Percentiles rank a stretch among this genome's conserved stretches.
These are phyloP conservation scores for Chaetomium olivaceum DNA, from an alignment of 2,329 filamentous ascomycete species.

Conservation along the genomic window DNA sequence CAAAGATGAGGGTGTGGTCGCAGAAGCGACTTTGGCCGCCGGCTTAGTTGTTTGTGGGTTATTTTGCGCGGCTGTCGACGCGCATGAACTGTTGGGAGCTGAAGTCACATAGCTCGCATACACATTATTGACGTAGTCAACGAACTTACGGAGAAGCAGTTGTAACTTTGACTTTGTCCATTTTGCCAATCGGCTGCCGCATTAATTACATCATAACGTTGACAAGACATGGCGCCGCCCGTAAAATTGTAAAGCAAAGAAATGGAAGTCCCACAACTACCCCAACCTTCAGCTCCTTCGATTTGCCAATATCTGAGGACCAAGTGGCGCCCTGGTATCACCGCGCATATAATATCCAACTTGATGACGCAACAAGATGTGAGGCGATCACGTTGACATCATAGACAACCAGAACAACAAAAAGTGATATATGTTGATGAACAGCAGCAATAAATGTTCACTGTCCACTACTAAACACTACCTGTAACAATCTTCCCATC, in stretches of 20 bases:
- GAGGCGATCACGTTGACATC: not conserved
- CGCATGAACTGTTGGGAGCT: too few relatives aligned
- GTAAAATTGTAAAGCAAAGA: too few relatives aligned
- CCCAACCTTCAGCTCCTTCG: not conserved
- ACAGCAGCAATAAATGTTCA: not conserved
- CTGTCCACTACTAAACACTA: not conserved
- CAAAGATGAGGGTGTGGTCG: constrained; percentile 11
- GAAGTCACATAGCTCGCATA: too few relatives aligned
- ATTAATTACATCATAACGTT: too few relatives aligned
- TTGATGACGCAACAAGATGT: not conserved
- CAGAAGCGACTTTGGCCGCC: not conserved
- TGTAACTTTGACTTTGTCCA: too few relatives aligned
- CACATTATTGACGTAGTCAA: too few relatives aligned
- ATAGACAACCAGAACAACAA: not conserved
- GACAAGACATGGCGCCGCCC: too few relatives aligned
- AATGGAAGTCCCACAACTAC: not conserved
- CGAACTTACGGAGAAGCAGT: too few relatives aligned
- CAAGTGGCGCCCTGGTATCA: not conserved
- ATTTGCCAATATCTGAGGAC: not conserved
- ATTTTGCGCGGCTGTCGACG: too few relatives aligned
- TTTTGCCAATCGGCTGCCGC: too few relatives aligned
- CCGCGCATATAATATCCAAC: not conserved
- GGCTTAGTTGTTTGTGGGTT: not conserved
- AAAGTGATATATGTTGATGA: not conserved
- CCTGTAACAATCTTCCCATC: too few relatives aligned